These are phyloP conservation scores for Didymellaceae sp. DNA, from an alignment of 2,329 filamentous ascomycete genomes.

Conservation along the genomic window DNA sequence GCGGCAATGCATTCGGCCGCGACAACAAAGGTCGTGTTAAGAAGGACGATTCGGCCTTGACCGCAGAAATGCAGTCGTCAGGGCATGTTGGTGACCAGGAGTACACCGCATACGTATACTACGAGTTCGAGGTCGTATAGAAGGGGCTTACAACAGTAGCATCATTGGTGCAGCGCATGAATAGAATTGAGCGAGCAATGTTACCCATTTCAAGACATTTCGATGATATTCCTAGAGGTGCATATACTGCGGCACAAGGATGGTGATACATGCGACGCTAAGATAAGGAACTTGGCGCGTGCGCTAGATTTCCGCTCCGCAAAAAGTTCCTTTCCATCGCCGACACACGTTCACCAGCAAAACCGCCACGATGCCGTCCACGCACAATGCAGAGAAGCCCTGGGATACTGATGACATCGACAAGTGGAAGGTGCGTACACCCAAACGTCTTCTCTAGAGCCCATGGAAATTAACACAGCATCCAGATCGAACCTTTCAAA, in stretches of 20 bases:
- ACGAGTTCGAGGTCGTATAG: constrained; percentile 79
- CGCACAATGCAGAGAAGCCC: constrained; percentile 76
- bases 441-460: neutral
- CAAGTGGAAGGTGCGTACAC: constrained; percentile 77
- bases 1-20: constrained; percentile 88
- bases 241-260: neutral
- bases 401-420: constrained; percentile 96
- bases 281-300: constrained; percentile 6
- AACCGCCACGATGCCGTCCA: constrained; percentile 74
- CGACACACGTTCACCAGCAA: constrained; percentile 4
- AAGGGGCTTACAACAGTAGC: neutral
- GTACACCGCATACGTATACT: constrained; percentile 97
- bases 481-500: constrained; percentile 78
- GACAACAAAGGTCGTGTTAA: constrained; percentile 93
- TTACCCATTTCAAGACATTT: neutral
- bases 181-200: constrained; percentile 18
- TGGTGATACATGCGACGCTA: constrained; percentile 2
- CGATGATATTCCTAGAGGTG: neutral
- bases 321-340: constrained; percentile 9
- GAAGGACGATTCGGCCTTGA: constrained; percentile 82
- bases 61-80: constrained; percentile 83
- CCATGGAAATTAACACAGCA: constrained; percentile 3
- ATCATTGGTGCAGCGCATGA: constrained; percentile 10
- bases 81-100: constrained; percentile 75
- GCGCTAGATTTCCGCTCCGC: constrained; percentile 10